Evolutionary conservation across 805 yeast genomes (phyloP), one percentile per base, ranked within the genome.

Genomic region (Wickerhamiella alocasiicola): DNA sequence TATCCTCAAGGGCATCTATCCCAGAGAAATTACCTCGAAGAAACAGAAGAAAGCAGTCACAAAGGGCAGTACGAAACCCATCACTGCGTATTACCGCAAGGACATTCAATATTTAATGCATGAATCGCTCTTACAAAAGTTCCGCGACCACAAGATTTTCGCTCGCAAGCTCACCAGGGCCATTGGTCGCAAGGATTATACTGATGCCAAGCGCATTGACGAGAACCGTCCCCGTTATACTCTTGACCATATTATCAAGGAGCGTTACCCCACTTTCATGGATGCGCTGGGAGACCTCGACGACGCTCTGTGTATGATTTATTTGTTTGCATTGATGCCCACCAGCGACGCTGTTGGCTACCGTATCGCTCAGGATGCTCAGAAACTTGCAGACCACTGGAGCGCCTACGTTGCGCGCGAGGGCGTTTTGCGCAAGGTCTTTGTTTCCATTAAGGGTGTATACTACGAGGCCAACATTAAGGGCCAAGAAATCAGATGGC

Each of bases 1-100:
- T 71, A 91, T 91, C 59, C 84, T 91, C 71, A 91, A 91, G 62
- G 98, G 98, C 39, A 87, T 91, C 49, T 91, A 84, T 59, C 98
- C 98, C 41, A 75, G 98, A 60, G 57, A 52, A 31, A 45, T 52
- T 15, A 96, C 85, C 58, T 97, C 97, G 35, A 24, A 29, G 3
- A 70, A 87, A 53, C 84, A 83, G 63, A 91, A 87, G 67, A 84
- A 81, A 75, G 87, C 84, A 70, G 95, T 96, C 45, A 88, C 85
- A 63, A 91, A 84, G 63, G 97, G 98, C 17, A 81, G 95, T n/a
- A 83, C 96, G 6, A 94, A 93, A 19, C 94, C 94, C 35, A 80
- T 81, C 18, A 91, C 98, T 3, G 93, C 91, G 60, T 91, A 91
- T 65, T 88, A 85, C 60, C 61, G 79, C 48, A 91, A 85, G 62